A percentile compares a stretch with the other conserved stretches of the same genome.
phyloP scores from a whole-genome alignment of 2,329 filamentous ascomycete species.

The Cytospora schulzeri region DNA sequence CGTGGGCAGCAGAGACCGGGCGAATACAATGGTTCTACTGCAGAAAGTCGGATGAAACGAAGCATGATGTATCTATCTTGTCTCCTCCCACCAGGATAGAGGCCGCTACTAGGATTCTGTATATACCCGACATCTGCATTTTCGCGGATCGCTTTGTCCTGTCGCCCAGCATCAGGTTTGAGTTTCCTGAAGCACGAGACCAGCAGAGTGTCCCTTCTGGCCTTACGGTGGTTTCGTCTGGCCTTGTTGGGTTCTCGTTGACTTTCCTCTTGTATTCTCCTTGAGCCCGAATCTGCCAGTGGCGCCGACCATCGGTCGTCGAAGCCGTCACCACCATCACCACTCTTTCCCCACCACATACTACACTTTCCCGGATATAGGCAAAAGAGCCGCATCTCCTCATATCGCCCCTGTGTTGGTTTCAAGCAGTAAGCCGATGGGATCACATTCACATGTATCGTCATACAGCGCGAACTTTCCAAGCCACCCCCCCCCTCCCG shows the following conservation, averaged over 20 bases:
- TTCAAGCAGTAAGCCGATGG: background rate
- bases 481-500: too few relatives aligned
- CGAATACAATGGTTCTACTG: slow-evolving; percentile 1
- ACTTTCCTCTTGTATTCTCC: background rate
- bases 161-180: background rate
- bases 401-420: background rate
- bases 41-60: background rate
- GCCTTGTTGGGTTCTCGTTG: background rate
- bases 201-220: background rate
- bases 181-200: too few relatives aligned
- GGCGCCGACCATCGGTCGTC: background rate
- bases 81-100: background rate
- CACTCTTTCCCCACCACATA: background rate
- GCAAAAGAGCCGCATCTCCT: background rate
- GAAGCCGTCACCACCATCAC: background rate
- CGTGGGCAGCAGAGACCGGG: background rate
- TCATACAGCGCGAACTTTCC: background rate
- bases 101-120: background rate
- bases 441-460: background rate
- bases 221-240: background rate
- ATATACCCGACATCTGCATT: background rate
- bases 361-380: background rate
- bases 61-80: background rate
- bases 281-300: background rate
- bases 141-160: background rate